Evolutionary conservation across 148 eudicot species (phyloP).

Genomic region (Camellia japonica): DNA sequence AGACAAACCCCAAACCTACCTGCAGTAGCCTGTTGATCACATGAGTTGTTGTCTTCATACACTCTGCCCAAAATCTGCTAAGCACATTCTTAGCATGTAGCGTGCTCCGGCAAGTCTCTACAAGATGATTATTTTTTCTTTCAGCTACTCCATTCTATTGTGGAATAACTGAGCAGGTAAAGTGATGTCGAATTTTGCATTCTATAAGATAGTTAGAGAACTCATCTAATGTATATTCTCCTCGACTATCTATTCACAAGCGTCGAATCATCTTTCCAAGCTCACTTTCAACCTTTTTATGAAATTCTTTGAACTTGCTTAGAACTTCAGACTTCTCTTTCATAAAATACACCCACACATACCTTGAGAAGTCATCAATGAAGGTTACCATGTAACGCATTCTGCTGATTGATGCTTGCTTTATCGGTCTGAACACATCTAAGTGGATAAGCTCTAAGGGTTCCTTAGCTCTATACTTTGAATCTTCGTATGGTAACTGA

Average conservation of each 20-base stretch:
- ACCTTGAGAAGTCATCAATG: too few relatives aligned
- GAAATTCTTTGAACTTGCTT: too few relatives aligned
- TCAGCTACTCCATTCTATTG: background rate
- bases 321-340: too few relatives aligned
- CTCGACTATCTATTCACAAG: background rate
- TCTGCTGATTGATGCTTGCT: too few relatives aligned
- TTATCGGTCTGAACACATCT: too few relatives aligned
- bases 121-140: background rate
- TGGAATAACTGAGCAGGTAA: background rate
- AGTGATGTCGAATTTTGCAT: background rate
- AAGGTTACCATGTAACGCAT: too few relatives aligned
- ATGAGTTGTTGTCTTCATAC: background rate
- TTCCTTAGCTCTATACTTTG: too few relatives aligned
- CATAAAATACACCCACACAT: too few relatives aligned
- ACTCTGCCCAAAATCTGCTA: background rate
- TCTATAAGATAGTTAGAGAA: background rate
- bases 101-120: background rate
- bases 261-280: background rate
- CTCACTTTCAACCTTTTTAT: too few relatives aligned
- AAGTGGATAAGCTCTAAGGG: too few relatives aligned
- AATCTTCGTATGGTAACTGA: too few relatives aligned
- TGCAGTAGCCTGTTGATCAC: constrained; percentile 5
- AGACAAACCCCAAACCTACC: background rate
- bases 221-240: constrained; percentile 8
- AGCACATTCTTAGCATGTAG: background rate